phyloP scores from a whole-genome alignment of 441 rosid genomes.

The Adansonia rubrostipa region DNA sequence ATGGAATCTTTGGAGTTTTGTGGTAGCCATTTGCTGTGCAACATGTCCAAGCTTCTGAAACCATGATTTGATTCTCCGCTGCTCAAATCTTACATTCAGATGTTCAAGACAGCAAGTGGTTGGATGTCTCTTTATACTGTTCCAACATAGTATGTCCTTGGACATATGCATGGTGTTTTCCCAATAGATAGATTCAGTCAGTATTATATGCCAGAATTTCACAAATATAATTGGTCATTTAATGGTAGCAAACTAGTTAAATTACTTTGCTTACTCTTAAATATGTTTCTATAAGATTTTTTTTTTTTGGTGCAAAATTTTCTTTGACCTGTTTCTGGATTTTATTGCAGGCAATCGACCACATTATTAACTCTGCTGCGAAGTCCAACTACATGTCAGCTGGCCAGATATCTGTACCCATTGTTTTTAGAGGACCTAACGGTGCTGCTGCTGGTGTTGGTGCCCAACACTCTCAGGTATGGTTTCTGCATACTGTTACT shows the following conservation, averaged over 20 bases:
- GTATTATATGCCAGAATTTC: neutral
- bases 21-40: neutral
- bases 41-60: slow-evolving; percentile 11
- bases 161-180: neutral
- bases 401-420: slow-evolving; percentile 68
- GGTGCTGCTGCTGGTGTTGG: slow-evolving; percentile 94
- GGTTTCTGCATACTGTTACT: slow-evolving; percentile 16
- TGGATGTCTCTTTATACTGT: slow-evolving; percentile 5
- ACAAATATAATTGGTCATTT: neutral
- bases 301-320: slow-evolving; percentile 2
- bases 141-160: neutral
- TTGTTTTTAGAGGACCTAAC: slow-evolving; percentile 81
- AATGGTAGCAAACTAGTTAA: neutral
- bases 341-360: slow-evolving; percentile 73
- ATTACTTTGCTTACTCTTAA: neutral
- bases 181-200: neutral
- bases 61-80: neutral
- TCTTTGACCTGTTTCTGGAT: slow-evolving; percentile 41
- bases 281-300: neutral
- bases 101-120: neutral
- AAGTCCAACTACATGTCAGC: slow-evolving; percentile 80
- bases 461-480: slow-evolving; percentile 74
- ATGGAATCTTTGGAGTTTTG: neutral
- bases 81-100: neutral
- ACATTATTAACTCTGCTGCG: slow-evolving; percentile 82